phyloP scores from a whole-genome alignment of 1,284 basidiomycete species.

The Psilocybe mexicana region DNA sequence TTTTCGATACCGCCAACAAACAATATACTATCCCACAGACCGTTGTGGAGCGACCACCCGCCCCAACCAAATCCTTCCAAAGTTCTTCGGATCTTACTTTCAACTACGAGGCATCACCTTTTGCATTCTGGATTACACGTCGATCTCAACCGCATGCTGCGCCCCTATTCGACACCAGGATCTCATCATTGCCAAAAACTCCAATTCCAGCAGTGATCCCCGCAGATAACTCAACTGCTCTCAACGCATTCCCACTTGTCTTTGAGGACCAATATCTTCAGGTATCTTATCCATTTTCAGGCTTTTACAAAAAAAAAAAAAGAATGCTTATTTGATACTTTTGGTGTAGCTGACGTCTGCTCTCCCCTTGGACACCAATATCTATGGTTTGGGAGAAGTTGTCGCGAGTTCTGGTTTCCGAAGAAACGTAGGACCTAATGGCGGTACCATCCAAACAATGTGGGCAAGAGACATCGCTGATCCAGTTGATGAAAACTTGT shows the following conservation, averaged over 20 bases:
- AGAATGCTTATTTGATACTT: not conserved
- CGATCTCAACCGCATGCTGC: constrained; percentile 53
- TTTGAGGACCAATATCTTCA: constrained; percentile 64
- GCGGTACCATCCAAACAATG: constrained; percentile 68
- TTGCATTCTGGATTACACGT: constrained; percentile 81
- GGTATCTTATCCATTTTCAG: constrained; percentile 18
- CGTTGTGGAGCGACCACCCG: constrained; percentile 50
- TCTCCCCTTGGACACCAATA: constrained; percentile 64
- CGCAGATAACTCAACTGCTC: constrained; percentile 48
- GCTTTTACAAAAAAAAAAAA: not conserved
- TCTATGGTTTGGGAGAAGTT: constrained; percentile 80
- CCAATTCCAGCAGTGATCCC: constrained; percentile 46
- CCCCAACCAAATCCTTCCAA: constrained; percentile 35
- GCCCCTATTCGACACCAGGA: constrained; percentile 77
- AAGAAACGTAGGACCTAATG: constrained; percentile 54
- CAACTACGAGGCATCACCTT: constrained; percentile 65
- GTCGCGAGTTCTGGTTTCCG: constrained; percentile 69
- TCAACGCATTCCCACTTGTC: constrained; percentile 65
- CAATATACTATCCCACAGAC: constrained; percentile 72
- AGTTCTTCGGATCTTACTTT: constrained; percentile 61
- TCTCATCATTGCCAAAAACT: constrained; percentile 52
- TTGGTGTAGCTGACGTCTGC: constrained; percentile 57
- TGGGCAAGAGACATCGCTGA: constrained; percentile 68
- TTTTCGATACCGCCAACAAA: constrained; percentile 63
- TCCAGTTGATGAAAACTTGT: constrained; percentile 65